Percentiles rank a stretch among this genome's conserved stretches.
Conservation (phyloP, 129 eudicot species). For the Flaveria sonorensis region DNA sequence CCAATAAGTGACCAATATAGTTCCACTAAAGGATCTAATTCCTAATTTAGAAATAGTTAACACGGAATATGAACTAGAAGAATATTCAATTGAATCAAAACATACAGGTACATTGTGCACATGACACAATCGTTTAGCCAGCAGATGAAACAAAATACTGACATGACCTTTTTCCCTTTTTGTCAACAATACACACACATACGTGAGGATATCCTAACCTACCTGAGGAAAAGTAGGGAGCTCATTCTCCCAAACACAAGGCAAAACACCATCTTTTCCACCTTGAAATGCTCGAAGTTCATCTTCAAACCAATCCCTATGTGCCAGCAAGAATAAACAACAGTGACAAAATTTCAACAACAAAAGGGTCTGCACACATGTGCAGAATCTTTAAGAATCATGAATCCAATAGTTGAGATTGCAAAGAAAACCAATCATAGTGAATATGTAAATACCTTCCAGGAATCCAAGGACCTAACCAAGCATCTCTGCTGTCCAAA, state of each 20-base stretch:
- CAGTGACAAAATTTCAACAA: background rate
- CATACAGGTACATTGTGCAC: background rate
- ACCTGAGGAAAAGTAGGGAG: slow-evolving; percentile 94
- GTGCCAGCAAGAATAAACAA: slow-evolving; percentile 22
- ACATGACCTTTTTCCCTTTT: background rate
- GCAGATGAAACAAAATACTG: background rate
- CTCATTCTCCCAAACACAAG: slow-evolving; percentile 95
- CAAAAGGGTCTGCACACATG: slow-evolving; percentile 8
- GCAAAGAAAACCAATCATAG: background rate
- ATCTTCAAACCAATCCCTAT: slow-evolving; percentile 97
- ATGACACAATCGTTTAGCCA: slow-evolving; percentile 6
- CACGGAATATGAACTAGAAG: slow-evolving; percentile 1
- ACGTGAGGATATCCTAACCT: slow-evolving; percentile 19
- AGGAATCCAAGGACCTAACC: slow-evolving; percentile 98
- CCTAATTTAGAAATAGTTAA: slow-evolving; percentile 17
- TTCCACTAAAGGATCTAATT: slow-evolving; percentile 1
- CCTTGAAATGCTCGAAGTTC: slow-evolving; percentile 98
- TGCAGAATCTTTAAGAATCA: slow-evolving; percentile 10
- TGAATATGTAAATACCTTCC: slow-evolving; percentile 64
- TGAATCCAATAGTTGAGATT: background rate
- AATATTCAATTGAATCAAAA: background rate
- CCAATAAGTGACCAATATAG: slow-evolving; percentile 10
- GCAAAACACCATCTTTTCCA: slow-evolving; percentile 89
- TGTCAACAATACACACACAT: background rate
- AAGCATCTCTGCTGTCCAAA: slow-evolving; percentile 93